These are phyloP conservation scores for Penicillium sp. DNA, from an alignment of 2,329 filamentous ascomycete genomes.

Conservation along the genomic window DNA sequence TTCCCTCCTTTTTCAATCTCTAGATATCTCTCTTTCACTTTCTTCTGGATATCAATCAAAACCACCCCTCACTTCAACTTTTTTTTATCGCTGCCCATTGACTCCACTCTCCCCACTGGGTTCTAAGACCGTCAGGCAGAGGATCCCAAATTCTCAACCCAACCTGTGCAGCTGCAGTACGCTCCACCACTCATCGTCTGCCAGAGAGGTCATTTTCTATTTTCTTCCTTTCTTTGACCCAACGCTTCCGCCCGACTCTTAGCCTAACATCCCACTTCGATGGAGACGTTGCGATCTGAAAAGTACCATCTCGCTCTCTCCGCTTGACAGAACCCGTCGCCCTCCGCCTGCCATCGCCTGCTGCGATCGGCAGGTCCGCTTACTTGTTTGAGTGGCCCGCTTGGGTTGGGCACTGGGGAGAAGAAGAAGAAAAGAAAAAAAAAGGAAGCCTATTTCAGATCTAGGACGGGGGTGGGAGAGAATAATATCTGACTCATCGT, in stretches of 20 bases:
- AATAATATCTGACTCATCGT: constrained; percentile 16
- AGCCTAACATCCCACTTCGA: constrained; percentile 29
- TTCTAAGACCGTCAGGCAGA: constrained; percentile 25
- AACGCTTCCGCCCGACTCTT: constrained; percentile 18
- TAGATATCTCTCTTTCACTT: neutral
- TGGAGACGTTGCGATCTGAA: constrained; percentile 35
- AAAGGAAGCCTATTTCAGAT: neutral
- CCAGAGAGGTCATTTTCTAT: constrained; percentile 9
- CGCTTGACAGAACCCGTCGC: constrained; percentile 29
- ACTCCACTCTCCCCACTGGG: constrained; percentile 20
- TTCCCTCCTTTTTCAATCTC: neutral
- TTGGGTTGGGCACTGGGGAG: constrained; percentile 17
- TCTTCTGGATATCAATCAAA: neutral
- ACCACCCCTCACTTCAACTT: constrained; percentile 11
- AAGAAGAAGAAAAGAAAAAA: constrained; percentile 9
- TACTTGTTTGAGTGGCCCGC: constrained; percentile 18
- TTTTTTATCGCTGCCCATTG: constrained; percentile 14
- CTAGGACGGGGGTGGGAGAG: constrained; percentile 11
- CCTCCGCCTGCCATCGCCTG: constrained; percentile 27
- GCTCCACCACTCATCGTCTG: constrained; percentile 18
- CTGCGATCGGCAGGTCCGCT: constrained; percentile 31
- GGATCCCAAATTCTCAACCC: constrained; percentile 17
- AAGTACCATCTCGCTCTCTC: constrained; percentile 27
- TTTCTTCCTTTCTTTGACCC: constrained; percentile 9
- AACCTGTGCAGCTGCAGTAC: constrained; percentile 25